Evolutionary conservation across 2,329 filamentous ascomycete genomes (phyloP), one percentile per base, ranked within the genome.

Genomic region (Talaromyces rugulosus): DNA sequence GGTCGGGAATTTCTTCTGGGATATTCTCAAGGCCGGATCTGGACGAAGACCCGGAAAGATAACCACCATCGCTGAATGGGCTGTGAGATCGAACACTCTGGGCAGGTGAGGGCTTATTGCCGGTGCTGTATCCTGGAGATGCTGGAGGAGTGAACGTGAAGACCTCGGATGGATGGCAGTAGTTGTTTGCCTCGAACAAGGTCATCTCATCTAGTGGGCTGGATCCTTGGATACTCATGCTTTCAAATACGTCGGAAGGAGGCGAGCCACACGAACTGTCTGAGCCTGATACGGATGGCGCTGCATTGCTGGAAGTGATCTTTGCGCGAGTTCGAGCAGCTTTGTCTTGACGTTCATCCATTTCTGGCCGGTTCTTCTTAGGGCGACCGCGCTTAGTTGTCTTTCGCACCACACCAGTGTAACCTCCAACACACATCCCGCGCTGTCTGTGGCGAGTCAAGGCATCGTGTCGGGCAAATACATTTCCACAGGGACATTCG

Each of bases 371-470:
- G 62, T 82, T 79, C 75, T 88, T 89, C 77, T 84, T 85, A 23
- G 86, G 86, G 51, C 86, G 79, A 56, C 87, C 87, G 63, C 89
- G 86, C 76, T 89, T 89, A 42, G 83, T 83, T 36, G 84, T 83
- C 73, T 88, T 87, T 72, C 86, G 85, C 31, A 88, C 83, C 56
- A 87, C 83, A 44, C 93, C 93, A 66, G 96, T 92, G 69, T 98
- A 96, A 5, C 92, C 94, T 61, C 95, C 95, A 61, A 95, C 89
- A 76, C 95, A 99, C 91, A 97, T 96, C 60, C 94, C 95, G 47
- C 95, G 88, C 76, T 98, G 95, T 59, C 93, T 87, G 74, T 99
- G 95, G 61, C 95, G 87, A 27, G 95, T 98, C 59, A 99, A 84
- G 16, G 95, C 95, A 74, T 99, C 95, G 71, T 98, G 94, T 61